A percentile compares a stretch with the other conserved stretches of the same genome.
phyloP scores from a whole-genome alignment of 2,329 filamentous ascomycete species.

The Aspergillus quadrilineatus region DNA sequence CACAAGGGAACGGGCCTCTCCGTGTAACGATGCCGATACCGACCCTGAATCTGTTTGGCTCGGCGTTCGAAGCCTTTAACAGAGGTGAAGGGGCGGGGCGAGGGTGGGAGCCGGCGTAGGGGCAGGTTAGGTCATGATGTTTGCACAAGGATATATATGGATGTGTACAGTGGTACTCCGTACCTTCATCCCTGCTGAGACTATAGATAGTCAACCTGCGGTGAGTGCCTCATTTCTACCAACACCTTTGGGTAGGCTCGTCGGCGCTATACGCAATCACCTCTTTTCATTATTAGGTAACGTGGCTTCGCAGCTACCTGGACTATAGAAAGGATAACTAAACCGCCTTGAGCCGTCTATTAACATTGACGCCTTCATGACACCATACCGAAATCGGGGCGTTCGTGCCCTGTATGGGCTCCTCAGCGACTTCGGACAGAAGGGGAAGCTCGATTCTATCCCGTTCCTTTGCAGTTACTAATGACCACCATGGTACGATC shows the following conservation, averaged over 20 bases:
- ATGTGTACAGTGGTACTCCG: not conserved
- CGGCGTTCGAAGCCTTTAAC: not conserved
- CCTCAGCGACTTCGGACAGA: not conserved
- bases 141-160: not conserved
- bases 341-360: not conserved
- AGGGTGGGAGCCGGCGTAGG: not conserved
- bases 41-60: not conserved
- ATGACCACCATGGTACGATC: not conserved
- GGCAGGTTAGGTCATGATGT: not conserved
- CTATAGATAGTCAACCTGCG: not conserved
- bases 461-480: not conserved
- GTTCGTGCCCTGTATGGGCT: not conserved
- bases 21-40: slow-evolving; percentile 2
- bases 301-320: too few species aligned
- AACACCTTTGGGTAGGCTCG: too few species aligned
- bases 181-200: not conserved
- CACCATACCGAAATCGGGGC: not conserved
- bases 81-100: not conserved
- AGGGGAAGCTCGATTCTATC: not conserved
- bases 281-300: too few species aligned
- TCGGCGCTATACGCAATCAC: too few species aligned
- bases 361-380: not conserved
- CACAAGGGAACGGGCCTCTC: not conserved
- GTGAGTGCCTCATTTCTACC: not conserved
- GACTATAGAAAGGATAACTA: too few species aligned